These are phyloP conservation scores for Crithidia bombi DNA, from an alignment of 208 protist species.

Conservation along the genomic window DNA sequence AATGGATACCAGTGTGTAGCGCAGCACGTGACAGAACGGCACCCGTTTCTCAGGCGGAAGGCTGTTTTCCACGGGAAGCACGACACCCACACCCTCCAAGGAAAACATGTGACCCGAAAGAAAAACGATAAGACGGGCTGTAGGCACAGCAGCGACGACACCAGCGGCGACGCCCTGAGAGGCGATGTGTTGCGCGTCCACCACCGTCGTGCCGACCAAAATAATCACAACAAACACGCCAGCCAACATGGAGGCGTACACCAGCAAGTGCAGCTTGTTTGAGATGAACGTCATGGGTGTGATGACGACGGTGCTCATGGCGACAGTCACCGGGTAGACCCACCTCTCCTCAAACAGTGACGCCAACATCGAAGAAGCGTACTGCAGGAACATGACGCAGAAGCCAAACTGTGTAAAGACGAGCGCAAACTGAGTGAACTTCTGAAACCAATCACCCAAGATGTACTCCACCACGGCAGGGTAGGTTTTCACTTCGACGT, in stretches of 20 bases:
- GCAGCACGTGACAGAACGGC: constrained; percentile 48
- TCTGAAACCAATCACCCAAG: constrained; percentile 56
- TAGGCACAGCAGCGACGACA: constrained; percentile 37
- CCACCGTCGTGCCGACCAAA: constrained; percentile 56
- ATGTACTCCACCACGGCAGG: constrained; percentile 75
- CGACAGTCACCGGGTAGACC: constrained; percentile 58
- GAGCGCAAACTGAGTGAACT: constrained; percentile 70
- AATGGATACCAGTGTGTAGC: constrained; percentile 61
- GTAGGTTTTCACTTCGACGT: constrained; percentile 67
- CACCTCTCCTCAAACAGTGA: constrained; percentile 34
- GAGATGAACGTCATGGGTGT: constrained; percentile 77
- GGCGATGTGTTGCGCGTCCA: constrained; percentile 48
- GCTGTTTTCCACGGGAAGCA: constrained; percentile 84
- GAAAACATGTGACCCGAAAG: constrained; percentile 83
- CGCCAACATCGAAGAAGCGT: constrained; percentile 75
- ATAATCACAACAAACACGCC: constrained; percentile 59
- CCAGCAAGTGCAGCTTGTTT: constrained; percentile 57
- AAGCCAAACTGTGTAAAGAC: constrained; percentile 90
- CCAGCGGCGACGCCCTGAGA: constrained; percentile 46
- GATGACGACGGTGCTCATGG: constrained; percentile 52
- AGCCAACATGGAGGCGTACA: constrained; percentile 70
- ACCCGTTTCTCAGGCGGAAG: constrained; percentile 48
- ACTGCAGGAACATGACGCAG: constrained; percentile 85
- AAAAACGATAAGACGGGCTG: constrained; percentile 63
- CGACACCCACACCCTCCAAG: constrained; percentile 76